A percentile compares a stretch with the other conserved stretches of the same genome.
Conservation (phyloP, 179 eudicot species). For the Vitellaria paradoxa region DNA sequence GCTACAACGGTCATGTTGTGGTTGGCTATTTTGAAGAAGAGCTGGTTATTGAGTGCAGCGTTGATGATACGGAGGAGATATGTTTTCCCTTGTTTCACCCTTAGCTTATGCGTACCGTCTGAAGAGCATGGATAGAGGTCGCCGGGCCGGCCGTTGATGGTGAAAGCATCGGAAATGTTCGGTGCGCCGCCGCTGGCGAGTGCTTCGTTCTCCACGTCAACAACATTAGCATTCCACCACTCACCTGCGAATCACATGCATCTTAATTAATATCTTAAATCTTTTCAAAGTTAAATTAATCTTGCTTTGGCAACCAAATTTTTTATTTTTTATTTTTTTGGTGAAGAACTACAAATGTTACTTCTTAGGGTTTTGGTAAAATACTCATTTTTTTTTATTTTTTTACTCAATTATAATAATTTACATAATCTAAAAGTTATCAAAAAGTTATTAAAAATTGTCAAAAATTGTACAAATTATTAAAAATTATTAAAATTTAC, state of each 20-base stretch:
- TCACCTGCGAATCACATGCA: slow-evolving; percentile 32
- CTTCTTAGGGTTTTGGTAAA: no score
- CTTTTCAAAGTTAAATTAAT: no score
- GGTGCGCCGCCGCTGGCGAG: slow-evolving; percentile 38
- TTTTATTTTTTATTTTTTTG: no score
- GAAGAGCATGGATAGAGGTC: slow-evolving; percentile 46
- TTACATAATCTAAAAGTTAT: no score
- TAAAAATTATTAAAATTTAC: no score
- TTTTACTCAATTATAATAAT: no score
- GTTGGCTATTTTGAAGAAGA: slow-evolving; percentile 54
- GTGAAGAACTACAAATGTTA: no score
- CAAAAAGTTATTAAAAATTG: no score
- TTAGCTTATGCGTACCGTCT: slow-evolving; percentile 32
- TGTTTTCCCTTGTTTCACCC: slow-evolving; percentile 31
- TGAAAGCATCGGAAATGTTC: slow-evolving; percentile 45
- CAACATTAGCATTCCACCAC: slow-evolving; percentile 57
- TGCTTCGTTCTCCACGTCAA: slow-evolving; percentile 35
- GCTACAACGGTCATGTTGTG: slow-evolving; percentile 64
- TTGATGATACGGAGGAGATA: slow-evolving; percentile 34
- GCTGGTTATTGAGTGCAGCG: slow-evolving; percentile 31
- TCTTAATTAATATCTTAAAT: no score
- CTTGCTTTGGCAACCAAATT: no score
- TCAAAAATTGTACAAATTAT: no score
- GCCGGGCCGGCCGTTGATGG: slow-evolving; percentile 59
- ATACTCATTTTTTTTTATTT: no score